Evolutionary conservation across 2,329 filamentous ascomycete species (phyloP).

Genomic region (Trichoderma sp.): DNA sequence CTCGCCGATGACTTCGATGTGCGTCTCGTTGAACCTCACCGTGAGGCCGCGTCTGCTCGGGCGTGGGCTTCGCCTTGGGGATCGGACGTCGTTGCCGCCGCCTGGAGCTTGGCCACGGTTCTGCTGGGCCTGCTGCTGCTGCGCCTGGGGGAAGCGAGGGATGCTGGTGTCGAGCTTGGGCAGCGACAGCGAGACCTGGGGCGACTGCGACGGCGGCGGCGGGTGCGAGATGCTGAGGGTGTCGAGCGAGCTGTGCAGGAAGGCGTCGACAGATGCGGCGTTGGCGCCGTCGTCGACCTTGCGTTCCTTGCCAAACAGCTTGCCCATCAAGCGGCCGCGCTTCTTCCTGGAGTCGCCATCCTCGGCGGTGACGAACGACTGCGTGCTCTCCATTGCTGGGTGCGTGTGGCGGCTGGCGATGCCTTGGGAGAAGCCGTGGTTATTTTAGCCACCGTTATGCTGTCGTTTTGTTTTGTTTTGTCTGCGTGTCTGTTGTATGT

Average conservation of each 20-base stretch:
- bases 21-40: conserved; percentile 72
- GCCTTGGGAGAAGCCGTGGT: conserved; percentile 28
- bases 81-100: conserved; percentile 45
- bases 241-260: conserved; percentile 58
- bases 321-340: conserved; percentile 62
- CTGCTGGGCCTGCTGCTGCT: conserved; percentile 45
- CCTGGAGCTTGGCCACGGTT: conserved; percentile 47
- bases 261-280: conserved; percentile 54
- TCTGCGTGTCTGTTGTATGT: conserved; percentile 25
- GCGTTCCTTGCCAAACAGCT: conserved; percentile 53
- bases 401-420: conserved; percentile 24
- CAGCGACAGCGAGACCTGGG: conserved; percentile 54
- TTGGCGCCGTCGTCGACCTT: conserved; percentile 41
- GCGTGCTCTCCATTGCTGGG: conserved; percentile 51
- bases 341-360: conserved; percentile 47
- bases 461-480: too few relatives aligned
- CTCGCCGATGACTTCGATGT: conserved; percentile 83
- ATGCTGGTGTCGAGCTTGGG: conserved; percentile 60
- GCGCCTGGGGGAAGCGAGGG: conserved; percentile 58
- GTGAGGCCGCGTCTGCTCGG: conserved; percentile 65
- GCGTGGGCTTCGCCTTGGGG: conserved; percentile 49
- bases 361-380: conserved; percentile 40
- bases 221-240: conserved; percentile 57
- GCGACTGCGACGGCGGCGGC: conserved; percentile 47
- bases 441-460: background rate